Evolutionary conservation across 305 asterid species (phyloP).

Genomic region (Solanum hybrid): DNA sequence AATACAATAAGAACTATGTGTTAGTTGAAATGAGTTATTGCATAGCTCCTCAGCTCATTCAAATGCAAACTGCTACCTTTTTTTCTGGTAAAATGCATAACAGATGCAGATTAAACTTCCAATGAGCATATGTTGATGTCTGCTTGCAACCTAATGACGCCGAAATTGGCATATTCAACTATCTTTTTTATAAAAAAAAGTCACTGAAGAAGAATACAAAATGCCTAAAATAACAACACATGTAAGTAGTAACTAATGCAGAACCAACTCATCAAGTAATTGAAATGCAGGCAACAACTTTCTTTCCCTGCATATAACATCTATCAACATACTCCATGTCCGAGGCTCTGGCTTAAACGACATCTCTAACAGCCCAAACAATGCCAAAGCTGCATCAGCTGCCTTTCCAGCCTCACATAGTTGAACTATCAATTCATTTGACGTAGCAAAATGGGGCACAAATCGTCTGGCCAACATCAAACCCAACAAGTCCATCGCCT

Average conservation of each 20-base stretch:
- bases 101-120: neutral
- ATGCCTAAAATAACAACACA: neutral
- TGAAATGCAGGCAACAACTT: slow-evolving; percentile 62
- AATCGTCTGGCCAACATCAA: slow-evolving; percentile 77
- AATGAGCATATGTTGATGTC: neutral
- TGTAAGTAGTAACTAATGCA: neutral
- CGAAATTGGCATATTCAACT: neutral
- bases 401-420: slow-evolving; percentile 64
- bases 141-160: neutral
- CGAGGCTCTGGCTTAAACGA: slow-evolving; percentile 58
- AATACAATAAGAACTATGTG: neutral
- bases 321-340: slow-evolving; percentile 64
- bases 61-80: neutral
- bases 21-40: neutral
- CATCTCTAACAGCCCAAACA: slow-evolving; percentile 45
- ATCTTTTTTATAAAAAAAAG: neutral
- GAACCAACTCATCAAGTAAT: slow-evolving; percentile 50
- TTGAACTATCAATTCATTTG: slow-evolving; percentile 65
- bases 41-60: neutral
- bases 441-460: slow-evolving; percentile 74
- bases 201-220: neutral
- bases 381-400: slow-evolving; percentile 38
- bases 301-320: slow-evolving; percentile 52
- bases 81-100: neutral
- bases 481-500: slow-evolving; percentile 41